These are phyloP conservation scores for Cerrena zonata DNA, from an alignment of 1,284 basidiomycete species.

Conservation along the genomic window DNA sequence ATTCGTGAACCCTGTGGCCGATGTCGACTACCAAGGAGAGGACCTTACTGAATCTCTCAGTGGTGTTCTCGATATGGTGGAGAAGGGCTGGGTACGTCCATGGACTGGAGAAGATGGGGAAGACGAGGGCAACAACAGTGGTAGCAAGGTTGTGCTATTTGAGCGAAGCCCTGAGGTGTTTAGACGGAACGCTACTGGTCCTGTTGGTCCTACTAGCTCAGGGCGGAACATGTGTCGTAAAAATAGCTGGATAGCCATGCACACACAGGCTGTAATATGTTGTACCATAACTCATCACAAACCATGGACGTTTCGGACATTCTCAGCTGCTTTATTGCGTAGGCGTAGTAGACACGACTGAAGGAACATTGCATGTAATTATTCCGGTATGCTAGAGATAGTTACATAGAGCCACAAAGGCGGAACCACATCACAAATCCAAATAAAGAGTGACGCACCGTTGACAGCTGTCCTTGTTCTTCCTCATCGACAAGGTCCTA, in stretches of 20 bases:
- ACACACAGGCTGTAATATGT: too few species aligned
- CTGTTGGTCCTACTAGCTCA: conserved; percentile 26
- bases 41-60: conserved; percentile 62
- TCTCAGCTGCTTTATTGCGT: too few species aligned
- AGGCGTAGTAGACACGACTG: too few species aligned
- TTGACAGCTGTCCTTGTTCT: too few species aligned
- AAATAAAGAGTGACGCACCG: too few species aligned
- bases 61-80: conserved; percentile 48
- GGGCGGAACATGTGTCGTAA: conserved; percentile 32
- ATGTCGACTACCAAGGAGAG: conserved; percentile 75
- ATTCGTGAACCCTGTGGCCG: conserved; percentile 68
- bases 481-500: too few species aligned
- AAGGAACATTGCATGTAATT: too few species aligned
- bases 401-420: too few species aligned
- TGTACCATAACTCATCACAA: too few species aligned
- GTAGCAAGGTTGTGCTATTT: conserved; percentile 38
- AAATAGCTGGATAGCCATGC: conserved; percentile 21
- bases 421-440: too few species aligned
- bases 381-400: too few species aligned
- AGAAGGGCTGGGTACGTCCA: conserved; percentile 25
- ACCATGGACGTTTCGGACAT: too few species aligned
- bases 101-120: conserved; percentile 35
- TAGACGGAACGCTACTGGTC: conserved; percentile 22
- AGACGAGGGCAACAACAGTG: conserved; percentile 19
- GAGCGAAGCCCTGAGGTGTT: conserved; percentile 59